Base-by-base conservation (phyloP, 768 basidiomycete genomes). In the Xerocomus potaroensis region DNA sequence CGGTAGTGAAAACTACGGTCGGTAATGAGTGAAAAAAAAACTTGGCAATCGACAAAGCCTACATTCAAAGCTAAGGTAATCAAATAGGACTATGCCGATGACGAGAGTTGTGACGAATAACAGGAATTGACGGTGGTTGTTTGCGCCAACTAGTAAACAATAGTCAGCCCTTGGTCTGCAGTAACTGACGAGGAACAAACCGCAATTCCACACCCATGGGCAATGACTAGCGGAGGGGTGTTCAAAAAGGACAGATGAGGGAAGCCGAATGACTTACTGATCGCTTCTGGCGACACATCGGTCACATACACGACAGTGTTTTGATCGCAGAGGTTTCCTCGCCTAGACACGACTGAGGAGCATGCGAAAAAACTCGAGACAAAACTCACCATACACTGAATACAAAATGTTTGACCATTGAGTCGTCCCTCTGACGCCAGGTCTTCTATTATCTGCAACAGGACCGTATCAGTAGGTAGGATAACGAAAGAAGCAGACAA, bases 161-260 rank as follows among this genome's bases (percentile, higher is more conserved):
- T 19, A 29, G 18, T 62, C 12, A 49, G 33, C 33, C 8, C 16
- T 18, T 9, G 36, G 12, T 27, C 26, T n/a, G 16, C 31, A 35
- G n/a, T 15, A 21, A n/a, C 12, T n/a, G 8, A 50, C 29, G 27
- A 48, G 32, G 42, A 26, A 67, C 86, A 22, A 62, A 91, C 91
- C 83, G 64, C 95, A 97, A 68, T 98, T 98, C 94, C 94, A 99
- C 14, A 97, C 84, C 96, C 96, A 99, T 2, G 95, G 96, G 57
- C 96, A 98, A 58, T 99, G 94, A 58, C 93, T 95, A 38, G 23
- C 34, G 37, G 23, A 37, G 11, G 23, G 16, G 2, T 39, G 27
- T 22, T 61, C n/a, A 54, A 43, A 40, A 31, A 11, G 14, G 8
- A 42, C 24, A 3, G 3, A 45, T 4, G 18, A 23, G 14, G 8